Evolutionary conservation across 1,284 basidiomycete genomes (phyloP), one percentile per base, ranked within the genome.

Genomic region (Trametes hirsuta): DNA sequence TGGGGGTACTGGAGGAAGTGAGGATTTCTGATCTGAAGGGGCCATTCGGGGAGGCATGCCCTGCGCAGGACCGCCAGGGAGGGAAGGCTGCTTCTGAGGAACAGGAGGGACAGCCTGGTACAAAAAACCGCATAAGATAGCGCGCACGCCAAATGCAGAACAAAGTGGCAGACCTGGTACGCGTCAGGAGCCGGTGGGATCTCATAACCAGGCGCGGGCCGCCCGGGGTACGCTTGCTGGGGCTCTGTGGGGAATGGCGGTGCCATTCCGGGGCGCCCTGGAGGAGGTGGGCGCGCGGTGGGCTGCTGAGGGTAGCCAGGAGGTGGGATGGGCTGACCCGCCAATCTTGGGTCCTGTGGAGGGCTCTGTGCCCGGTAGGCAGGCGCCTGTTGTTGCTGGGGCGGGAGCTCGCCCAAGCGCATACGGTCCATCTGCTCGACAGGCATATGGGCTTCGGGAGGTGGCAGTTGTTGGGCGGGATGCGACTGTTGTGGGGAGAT

Each of bases 361-460:
- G 66, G 68, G 6, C 61, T 61, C 34, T 49, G 68, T 10, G 67
- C 63, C 24, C 63, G 63, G 55, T 74, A 71, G 15, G 61, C 62
- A 47, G 69, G 69, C n/a, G 72, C 71, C 5, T 65, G 52, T 22
- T 62, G 61, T 8, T 67, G 72, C 15, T 69, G 66, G 9, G 66
- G 64, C 22, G 55, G 24, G 2, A 63, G 65, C 14, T 69, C 80
- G 1, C 73, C 74, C n/a, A 87, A 71, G 55, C 80, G 82, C 72
- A 86, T 65, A 58, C 80, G 79, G 36, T 82, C 85, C 74, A 87
- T 77, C 37, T 78, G 76, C 42, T 75, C 73, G 42, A 73, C 68
- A 45, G 73, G 64, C 39, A 68, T 53, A 2, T 64, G 65, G 14
- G 65, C 47, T 50, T 68, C 67, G 6, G 64, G 61, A 10, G 58